These are phyloP conservation scores for Fusarium keratoplasticum DNA, from an alignment of 2,329 filamentous ascomycete genomes.

Conservation along the genomic window DNA sequence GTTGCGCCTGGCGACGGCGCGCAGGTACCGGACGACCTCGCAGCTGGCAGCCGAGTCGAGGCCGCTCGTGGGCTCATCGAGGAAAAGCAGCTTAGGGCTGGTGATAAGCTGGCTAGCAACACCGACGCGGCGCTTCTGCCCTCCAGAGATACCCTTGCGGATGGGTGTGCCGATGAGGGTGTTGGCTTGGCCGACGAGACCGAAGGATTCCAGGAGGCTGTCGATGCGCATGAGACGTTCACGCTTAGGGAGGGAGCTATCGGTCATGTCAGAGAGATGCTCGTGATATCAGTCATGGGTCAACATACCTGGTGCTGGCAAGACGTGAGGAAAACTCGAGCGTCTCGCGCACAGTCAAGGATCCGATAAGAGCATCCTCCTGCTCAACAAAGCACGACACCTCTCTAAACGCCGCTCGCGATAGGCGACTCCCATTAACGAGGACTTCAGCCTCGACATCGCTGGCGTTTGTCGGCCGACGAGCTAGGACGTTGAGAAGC, in stretches of 20 bases:
- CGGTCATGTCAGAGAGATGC: not conserved
- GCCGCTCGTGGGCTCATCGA: constrained; percentile 87
- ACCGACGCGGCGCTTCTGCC: constrained; percentile 84
- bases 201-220: constrained; percentile 77
- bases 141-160: constrained; percentile 84
- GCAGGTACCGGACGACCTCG: constrained; percentile 82
- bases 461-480: constrained; percentile 58
- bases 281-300: not conserved
- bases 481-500: constrained; percentile 82
- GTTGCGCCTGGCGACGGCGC: constrained; percentile 72
- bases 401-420: constrained; percentile 67
- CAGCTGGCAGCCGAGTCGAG: constrained; percentile 81
- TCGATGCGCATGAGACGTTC: constrained; percentile 74
- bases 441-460: constrained; percentile 57
- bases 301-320: constrained; percentile 64
- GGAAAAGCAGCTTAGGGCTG: constrained; percentile 81
- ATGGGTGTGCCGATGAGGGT: constrained; percentile 85
- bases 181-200: constrained; percentile 75
- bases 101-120: constrained; percentile 87
- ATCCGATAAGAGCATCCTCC: constrained; percentile 85
- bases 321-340: constrained; percentile 81
- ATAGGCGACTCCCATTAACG: constrained; percentile 69
- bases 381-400: constrained; percentile 87
- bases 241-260: constrained; percentile 55
- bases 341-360: constrained; percentile 83